Percentiles rank a stretch among this genome's conserved stretches.
Conservation (phyloP, 2,329 filamentous ascomycete species). For the Pseudogymnoascus sp. region DNA sequence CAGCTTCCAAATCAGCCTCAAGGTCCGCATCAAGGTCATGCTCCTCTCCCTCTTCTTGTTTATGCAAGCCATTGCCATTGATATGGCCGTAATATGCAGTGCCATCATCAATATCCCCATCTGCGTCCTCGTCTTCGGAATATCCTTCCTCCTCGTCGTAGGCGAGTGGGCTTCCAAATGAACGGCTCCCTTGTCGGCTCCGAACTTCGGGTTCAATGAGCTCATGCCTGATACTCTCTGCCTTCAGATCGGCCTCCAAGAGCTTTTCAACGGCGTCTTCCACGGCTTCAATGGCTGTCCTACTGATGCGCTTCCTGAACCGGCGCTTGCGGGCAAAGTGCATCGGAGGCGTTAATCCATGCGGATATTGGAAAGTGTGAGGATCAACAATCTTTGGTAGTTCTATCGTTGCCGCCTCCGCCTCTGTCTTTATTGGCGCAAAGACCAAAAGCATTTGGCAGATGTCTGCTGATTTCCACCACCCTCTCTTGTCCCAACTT, state of each 20-base stretch:
- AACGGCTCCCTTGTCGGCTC: conserved; percentile 20
- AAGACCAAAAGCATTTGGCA: conserved; percentile 66
- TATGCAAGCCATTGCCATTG: conserved; percentile 15
- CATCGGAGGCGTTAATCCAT: conserved; percentile 55
- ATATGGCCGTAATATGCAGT: conserved; percentile 27
- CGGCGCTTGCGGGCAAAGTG: conserved; percentile 49
- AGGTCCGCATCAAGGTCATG: conserved; percentile 10
- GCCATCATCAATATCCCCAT: conserved; percentile 32
- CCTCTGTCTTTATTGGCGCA: conserved; percentile 47
- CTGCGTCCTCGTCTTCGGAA: conserved; percentile 30
- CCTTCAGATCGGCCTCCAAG: conserved; percentile 38
- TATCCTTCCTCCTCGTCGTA: conserved; percentile 32
- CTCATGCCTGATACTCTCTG: conserved; percentile 35
- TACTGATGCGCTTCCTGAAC: conserved; percentile 50
- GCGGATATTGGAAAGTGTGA: conserved; percentile 35
- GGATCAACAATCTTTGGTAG: conserved; percentile 26
- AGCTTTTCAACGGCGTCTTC: conserved; percentile 49
- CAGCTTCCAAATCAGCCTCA: conserved; percentile 30
- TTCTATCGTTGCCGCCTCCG: conserved; percentile 36
- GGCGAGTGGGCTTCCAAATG: conserved; percentile 25
- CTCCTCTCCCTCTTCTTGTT: conserved; percentile 25
- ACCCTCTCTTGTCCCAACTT: conserved; percentile 64
- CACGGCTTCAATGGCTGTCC: conserved; percentile 49
- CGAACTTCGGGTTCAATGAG: conserved; percentile 33
- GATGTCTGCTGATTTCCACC: conserved; percentile 69